Base-by-base conservation (phyloP, 2,329 filamentous ascomycete genomes). In the Scedosporium dehoogii region DNA sequence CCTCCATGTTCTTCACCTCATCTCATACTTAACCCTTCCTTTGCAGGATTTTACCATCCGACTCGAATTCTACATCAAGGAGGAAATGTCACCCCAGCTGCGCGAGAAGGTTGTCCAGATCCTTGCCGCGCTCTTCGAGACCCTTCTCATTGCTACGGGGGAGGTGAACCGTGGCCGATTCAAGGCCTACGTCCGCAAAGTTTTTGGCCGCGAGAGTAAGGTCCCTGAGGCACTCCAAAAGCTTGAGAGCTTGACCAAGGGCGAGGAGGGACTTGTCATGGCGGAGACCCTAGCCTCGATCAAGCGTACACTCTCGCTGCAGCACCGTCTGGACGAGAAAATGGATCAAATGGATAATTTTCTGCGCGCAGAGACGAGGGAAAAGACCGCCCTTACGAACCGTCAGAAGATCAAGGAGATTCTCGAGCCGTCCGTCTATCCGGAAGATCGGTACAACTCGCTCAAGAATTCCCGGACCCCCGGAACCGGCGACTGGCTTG, bases 401-500 rank as follows among this genome's bases (percentile, higher is more conserved):
- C 68, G 73, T 42, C 74, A 78, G 42, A 73, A 70, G 18, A 66
- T 79, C 7, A 76, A 74, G 51, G 71, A 72, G 18, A 71, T 79
- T 0, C 62, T 80, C 0, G 69, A 70, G 23, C 79, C 79, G 0
- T 78, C 76, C 0, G 75, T 74, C 0, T 77, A 73, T 25, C 72
- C 78, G 0, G 72, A 76, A 18, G 78, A 81, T 62, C 73, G 71
- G 25, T 79, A 73, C 63, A 70, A 71, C 3, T 70, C 72, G 23
- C 77, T 80, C 55, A 73, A 71, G 23, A 76, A 74, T 62, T 72
- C 72, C 1, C 70, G 74, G 4, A 72, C 79, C 0, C 68, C 70
- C 1, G 74, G 73, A 0, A 81, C 79, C 0, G 78, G 79, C 25
- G 74, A 79, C 46, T 81, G 79, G 79, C 69, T 81, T 7, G 68